Evolutionary conservation across 1,284 basidiomycete species (phyloP), one percentile per base, ranked within the genome.

Genomic region (Cystobasidium slooffiae): DNA sequence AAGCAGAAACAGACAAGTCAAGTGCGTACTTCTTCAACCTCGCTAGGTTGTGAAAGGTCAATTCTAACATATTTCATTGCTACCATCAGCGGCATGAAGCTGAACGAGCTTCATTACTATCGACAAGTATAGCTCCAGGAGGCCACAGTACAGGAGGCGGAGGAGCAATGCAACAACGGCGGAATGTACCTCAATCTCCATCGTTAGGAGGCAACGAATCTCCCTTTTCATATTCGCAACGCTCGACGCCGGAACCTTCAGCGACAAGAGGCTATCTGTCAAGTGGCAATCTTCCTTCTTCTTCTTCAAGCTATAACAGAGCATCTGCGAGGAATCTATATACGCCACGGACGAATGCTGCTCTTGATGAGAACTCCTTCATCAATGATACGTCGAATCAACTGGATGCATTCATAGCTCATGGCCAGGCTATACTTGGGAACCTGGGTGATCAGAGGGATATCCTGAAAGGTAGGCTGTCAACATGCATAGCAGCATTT

Each of bases 381-480:
- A 85, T 95, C 52, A 89, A 91, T 77, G 88, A 89, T 76, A 91
- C 92, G 0, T 89, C 93, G 74, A 85, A 87, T 41, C 87, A 88
- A 70, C 85, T 97, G 75, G 94, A 97, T 78, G 90, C 92, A 39
- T 96, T 95, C 81, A 85, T 97, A 68, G 88, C 92, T 0, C 94
- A 97, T 81, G 94, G 95, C 1, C 86, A 90, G 75, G 92, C 93
- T 24, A 93, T 93, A 44, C 82, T 96, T 77, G 92, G 94, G 76
- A 94, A 94, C 81, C 84, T 97, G 49, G 88, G 92, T 53, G 94
- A 94, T 82, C 94, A 97, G 84, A 86, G 92, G 73, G 91, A 91
- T 78, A 89, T 97, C 81, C 84, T 97, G 75, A 97, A 97, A 83
- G 93, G 80, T 80, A 56, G 47, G 37, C 39, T 56, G 37, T 37